Conservation (phyloP, 2,329 filamentous ascomycete genomes). For the Colletotrichum sp. region DNA sequence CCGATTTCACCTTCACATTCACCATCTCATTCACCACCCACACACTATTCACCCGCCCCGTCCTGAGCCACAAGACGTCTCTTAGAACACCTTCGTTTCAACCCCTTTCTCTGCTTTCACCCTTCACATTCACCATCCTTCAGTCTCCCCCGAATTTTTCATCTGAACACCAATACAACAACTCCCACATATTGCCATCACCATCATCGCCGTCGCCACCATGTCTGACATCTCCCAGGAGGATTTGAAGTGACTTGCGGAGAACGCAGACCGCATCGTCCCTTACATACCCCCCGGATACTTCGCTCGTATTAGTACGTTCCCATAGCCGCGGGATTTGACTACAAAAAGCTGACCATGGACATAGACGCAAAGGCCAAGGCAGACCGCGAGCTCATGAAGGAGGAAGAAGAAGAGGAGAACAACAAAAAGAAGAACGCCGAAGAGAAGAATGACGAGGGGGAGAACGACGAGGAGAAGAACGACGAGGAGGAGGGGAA, state of each 20-base stretch:
- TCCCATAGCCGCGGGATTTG: too few relatives aligned
- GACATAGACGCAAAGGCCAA: too few relatives aligned
- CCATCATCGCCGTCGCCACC: background rate
- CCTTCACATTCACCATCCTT: background rate
- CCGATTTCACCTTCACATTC: background rate
- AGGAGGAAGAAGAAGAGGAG: too few relatives aligned
- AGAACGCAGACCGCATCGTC: background rate
- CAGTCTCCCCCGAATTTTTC: background rate
- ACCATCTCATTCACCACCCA: background rate
- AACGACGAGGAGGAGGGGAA: too few relatives aligned
- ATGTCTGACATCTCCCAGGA: background rate
- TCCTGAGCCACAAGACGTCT: accelerated
- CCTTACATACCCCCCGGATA: background rate
- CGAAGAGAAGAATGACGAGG: background rate
- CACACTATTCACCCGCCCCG: accelerated
- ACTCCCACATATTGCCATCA: background rate
- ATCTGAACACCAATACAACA: background rate
- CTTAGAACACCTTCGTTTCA: background rate
- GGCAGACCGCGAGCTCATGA: background rate
- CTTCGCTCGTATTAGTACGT: background rate
- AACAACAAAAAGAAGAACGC: too few relatives aligned
- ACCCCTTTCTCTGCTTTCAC: accelerated
- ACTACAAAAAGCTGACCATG: too few relatives aligned
- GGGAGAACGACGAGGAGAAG: too few relatives aligned
- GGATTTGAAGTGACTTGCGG: background rate